phyloP scores from a whole-genome alignment of 2,329 filamentous ascomycete species.

The Coleophoma cylindrospora region DNA sequence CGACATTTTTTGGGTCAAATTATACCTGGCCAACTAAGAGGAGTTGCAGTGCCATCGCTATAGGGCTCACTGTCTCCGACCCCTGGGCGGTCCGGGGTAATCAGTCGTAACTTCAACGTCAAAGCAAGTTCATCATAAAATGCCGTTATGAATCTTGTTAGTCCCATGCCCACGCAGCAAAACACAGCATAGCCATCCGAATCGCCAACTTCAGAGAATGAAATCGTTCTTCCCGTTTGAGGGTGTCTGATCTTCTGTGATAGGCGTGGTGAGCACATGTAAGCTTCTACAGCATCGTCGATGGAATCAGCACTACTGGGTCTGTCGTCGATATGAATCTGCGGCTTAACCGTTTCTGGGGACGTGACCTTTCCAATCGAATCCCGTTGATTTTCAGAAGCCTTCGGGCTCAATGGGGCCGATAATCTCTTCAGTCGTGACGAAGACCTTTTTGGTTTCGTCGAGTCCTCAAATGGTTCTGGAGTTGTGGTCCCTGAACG shows the following conservation, averaged over 20 bases:
- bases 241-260: conserved; percentile 87
- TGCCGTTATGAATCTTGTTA: conserved; percentile 91
- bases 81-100: conserved; percentile 90
- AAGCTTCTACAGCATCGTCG: conserved; percentile 81
- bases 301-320: conserved; percentile 80
- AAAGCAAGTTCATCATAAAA: conserved; percentile 95
- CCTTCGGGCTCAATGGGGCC: conserved; percentile 32
- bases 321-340: conserved; percentile 55
- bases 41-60: conserved; percentile 74
- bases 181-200: conserved; percentile 88
- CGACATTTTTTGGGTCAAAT: conserved; percentile 5
- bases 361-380: conserved; percentile 21
- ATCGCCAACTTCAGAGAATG: conserved; percentile 95
- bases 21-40: conserved; percentile 89
- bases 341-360: conserved; percentile 18
- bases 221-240: conserved; percentile 80
- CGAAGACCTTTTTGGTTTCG: conserved; percentile 46
- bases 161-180: conserved; percentile 95
- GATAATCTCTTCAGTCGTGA: conserved; percentile 56
- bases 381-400: conserved; percentile 24
- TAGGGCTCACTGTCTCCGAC: conserved; percentile 90
- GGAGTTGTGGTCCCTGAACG: conserved; percentile 45
- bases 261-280: conserved; percentile 75
- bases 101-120: conserved; percentile 81
- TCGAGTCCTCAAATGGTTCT: conserved; percentile 34